Conservation (phyloP, 768 basidiomycete genomes). For the Boletus vinaceobasis region DNA sequence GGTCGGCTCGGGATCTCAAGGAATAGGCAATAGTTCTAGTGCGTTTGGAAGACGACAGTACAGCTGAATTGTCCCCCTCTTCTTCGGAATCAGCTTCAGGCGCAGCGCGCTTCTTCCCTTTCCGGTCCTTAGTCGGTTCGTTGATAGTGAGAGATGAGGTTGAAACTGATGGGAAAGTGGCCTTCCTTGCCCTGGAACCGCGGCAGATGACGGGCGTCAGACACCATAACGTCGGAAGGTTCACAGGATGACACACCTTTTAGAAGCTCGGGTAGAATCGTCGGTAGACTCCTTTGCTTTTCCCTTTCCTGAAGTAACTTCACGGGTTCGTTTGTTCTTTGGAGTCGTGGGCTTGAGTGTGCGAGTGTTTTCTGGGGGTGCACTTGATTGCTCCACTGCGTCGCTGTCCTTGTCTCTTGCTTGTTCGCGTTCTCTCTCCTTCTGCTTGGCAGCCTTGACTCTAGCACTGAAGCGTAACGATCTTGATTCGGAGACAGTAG, state of each 20-base stretch:
- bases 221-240: constrained; percentile 21
- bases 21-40: constrained; percentile 60
- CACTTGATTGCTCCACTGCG: constrained; percentile 39
- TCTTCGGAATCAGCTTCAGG: constrained; percentile 69
- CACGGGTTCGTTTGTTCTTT: constrained; percentile 52
- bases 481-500: constrained; percentile 48
- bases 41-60: constrained; percentile 58
- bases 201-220: constrained; percentile 31
- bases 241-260: constrained; percentile 54
- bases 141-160: constrained; percentile 59
- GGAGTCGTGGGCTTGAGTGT: constrained; percentile 35
- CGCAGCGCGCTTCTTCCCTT: constrained; percentile 91
- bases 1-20: constrained; percentile 56
- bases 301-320: constrained; percentile 50
- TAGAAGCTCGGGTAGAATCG: constrained; percentile 49
- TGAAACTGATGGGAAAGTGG: constrained; percentile 41
- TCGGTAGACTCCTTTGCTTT: constrained; percentile 60
- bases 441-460: constrained; percentile 72
- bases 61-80: constrained; percentile 46
- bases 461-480: constrained; percentile 71
- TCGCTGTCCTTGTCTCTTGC: constrained; percentile 54
- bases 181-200: constrained; percentile 55
- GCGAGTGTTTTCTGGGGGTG: constrained; percentile 43
- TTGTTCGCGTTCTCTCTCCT: constrained; percentile 54
- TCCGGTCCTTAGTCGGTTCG: constrained; percentile 71